Percentiles rank a stretch among this genome's conserved stretches.
phyloP scores from a whole-genome alignment of 129 eudicot species.

The Gnaphalium uliginosum region DNA sequence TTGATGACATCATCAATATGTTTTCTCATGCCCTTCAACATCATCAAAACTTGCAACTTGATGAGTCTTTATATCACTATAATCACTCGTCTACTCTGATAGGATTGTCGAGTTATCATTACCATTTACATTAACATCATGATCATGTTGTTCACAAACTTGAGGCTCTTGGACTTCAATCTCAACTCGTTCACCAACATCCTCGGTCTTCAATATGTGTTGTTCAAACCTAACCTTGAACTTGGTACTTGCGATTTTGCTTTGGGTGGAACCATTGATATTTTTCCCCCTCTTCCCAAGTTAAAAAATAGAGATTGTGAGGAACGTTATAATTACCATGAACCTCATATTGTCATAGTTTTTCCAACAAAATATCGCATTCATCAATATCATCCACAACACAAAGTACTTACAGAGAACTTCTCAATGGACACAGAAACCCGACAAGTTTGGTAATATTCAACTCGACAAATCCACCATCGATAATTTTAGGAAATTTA shows the following conservation, averaged over 20 bases:
- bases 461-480: not conserved
- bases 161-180: not conserved
- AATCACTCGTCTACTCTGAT: no score
- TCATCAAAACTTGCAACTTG: no score
- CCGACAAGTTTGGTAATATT: not conserved
- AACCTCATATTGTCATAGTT: not conserved
- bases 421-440: not conserved
- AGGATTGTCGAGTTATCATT: no score
- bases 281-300: not conserved
- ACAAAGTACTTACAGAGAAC: not conserved
- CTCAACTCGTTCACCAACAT: no score
- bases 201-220: not conserved
- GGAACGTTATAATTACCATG: not conserved
- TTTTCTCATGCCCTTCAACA: no score
- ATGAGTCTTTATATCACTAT: no score
- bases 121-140: no score
- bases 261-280: not conserved
- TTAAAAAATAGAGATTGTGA: no score
- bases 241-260: not conserved
- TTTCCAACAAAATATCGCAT: not conserved
- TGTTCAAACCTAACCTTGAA: not conserved
- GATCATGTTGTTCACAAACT: not conserved
- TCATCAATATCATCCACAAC: not conserved
- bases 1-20: no score
- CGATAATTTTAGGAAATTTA: not conserved